phyloP scores from a whole-genome alignment of 352 stramenopile species.

The Globisporangium canariense region DNA sequence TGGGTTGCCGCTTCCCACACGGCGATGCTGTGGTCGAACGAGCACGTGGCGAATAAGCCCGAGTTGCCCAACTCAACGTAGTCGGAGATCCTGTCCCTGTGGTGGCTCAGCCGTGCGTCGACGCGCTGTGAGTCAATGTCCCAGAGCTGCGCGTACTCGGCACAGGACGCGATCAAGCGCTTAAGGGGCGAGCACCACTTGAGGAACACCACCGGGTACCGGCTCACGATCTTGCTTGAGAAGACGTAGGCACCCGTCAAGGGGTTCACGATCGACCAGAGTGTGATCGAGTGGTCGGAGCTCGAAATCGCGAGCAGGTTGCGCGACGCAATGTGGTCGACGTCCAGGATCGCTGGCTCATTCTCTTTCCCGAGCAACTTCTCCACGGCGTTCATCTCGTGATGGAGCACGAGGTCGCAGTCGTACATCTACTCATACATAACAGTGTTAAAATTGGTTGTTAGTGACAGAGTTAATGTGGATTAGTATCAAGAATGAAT shows the following conservation, averaged over 20 bases:
- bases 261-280: conserved; percentile 69
- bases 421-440: conserved; percentile 51
- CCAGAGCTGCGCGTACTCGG: conserved; percentile 56
- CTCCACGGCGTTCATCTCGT: conserved; percentile 56
- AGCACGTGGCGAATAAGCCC: conserved; percentile 63
- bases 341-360: conserved; percentile 42
- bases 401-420: conserved; percentile 52
- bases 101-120: conserved; percentile 26
- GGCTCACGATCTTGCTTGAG: conserved; percentile 50
- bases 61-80: conserved; percentile 51
- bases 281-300: conserved; percentile 49
- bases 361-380: conserved; percentile 36
- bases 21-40: conserved; percentile 74
- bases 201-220: conserved; percentile 44
- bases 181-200: conserved; percentile 59
- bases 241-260: conserved; percentile 59
- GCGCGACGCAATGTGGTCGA: conserved; percentile 48
- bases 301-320: conserved; percentile 56
- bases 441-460: not conserved
- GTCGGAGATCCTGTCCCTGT: conserved; percentile 52
- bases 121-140: conserved; percentile 48
- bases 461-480: not conserved
- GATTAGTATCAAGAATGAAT: not conserved
- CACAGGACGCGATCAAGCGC: conserved; percentile 41
- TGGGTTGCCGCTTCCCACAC: conserved; percentile 60